These are phyloP conservation scores for Syzygium oleosum DNA, from an alignment of 345 rosid species.

Conservation along the genomic window DNA sequence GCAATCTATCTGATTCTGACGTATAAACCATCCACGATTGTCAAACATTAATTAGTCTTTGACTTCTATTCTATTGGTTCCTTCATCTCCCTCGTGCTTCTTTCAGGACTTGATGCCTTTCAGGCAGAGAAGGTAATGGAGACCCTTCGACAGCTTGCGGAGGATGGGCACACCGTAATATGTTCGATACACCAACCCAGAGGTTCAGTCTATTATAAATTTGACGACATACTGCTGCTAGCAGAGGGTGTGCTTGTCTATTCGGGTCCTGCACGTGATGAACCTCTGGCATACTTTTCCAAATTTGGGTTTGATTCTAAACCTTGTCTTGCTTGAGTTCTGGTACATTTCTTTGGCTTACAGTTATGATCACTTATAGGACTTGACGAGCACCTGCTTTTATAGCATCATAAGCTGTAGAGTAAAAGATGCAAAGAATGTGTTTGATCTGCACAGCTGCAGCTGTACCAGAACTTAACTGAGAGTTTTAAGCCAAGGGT, in stretches of 20 bases:
- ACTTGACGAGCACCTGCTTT: not conserved
- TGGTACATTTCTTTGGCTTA: not conserved
- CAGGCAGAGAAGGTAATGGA: conserved; percentile 98
- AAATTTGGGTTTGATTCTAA: conserved; percentile 64
- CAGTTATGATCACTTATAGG: not conserved
- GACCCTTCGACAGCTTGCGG: conserved; percentile 79
- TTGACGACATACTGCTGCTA: conserved; percentile 84
- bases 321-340: conserved; percentile 1
- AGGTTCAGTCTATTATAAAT: conserved; percentile 82
- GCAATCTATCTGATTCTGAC: not conserved
- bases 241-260: conserved; percentile 75
- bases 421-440: not conserved
- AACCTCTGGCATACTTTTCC: conserved; percentile 69
- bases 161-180: conserved; percentile 94
- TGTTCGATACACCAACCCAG: conserved; percentile 99
- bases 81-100: not conserved
- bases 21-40: not conserved
- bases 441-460: not conserved
- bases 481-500: not conserved
- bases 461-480: not conserved
- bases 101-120: conserved; percentile 92
- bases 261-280: conserved; percentile 80
- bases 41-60: not conserved
- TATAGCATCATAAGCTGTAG: not conserved
- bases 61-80: not conserved